Percentiles rank a stretch among this genome's conserved stretches.
Evolutionary conservation across 2,329 filamentous ascomycete genomes (phyloP).

Genomic region (Gaeumannomyces tritici): DNA sequence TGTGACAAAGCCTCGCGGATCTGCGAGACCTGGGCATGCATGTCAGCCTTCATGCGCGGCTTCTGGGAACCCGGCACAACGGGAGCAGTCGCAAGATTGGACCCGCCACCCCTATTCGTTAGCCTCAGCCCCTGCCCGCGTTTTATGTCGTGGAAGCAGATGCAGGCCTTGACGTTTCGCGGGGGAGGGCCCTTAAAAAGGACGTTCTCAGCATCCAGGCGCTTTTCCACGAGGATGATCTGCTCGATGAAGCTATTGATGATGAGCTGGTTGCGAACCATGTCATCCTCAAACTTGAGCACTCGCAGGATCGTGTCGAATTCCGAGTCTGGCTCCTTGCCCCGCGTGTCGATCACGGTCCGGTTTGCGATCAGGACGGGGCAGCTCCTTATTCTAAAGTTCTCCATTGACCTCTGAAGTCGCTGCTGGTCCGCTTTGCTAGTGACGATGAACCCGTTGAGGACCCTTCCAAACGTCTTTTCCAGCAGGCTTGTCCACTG

Average conservation of each 20-base stretch:
- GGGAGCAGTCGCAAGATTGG: slow-evolving; percentile 22
- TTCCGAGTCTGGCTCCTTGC: slow-evolving; percentile 62
- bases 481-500: slow-evolving; percentile 81
- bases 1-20: slow-evolving; percentile 40
- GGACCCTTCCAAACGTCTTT: slow-evolving; percentile 55
- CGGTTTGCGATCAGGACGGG: slow-evolving; percentile 57
- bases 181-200: slow-evolving; percentile 57
- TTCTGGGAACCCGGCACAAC: slow-evolving; percentile 33
- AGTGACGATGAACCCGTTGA: slow-evolving; percentile 75
- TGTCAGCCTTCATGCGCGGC: slow-evolving; percentile 73
- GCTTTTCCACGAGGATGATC: slow-evolving; percentile 62
- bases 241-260: slow-evolving; percentile 80
- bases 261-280: slow-evolving; percentile 72
- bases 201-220: slow-evolving; percentile 55
- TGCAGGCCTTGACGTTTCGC: slow-evolving; percentile 63
- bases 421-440: slow-evolving; percentile 66
- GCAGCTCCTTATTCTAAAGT: slow-evolving; percentile 33
- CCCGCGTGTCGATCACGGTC: slow-evolving; percentile 43
- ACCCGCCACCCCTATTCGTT: slow-evolving; percentile 27
- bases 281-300: slow-evolving; percentile 70
- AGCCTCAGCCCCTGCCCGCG: slow-evolving; percentile 52
- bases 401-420: slow-evolving; percentile 56
- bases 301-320: slow-evolving; percentile 74
- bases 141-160: slow-evolving; percentile 55
- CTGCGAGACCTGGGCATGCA: slow-evolving; percentile 52